Percentiles rank a stretch among this genome's conserved stretches.
phyloP scores from a whole-genome alignment of 192 early-diverging fungal genomes.

The Umbelopsis isabellina region DNA sequence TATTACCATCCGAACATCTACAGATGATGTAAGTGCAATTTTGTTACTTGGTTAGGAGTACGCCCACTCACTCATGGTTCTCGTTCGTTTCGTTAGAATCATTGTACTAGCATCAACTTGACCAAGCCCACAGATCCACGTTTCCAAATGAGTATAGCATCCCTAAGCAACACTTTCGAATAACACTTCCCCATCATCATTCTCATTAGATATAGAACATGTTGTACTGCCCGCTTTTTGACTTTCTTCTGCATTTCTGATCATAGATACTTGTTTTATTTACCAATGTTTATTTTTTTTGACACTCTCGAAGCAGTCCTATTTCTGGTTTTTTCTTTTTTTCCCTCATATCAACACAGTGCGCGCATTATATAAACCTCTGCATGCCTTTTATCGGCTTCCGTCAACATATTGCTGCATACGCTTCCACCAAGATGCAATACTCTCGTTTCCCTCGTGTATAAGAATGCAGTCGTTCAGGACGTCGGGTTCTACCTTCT shows the following conservation, averaged over 20 bases:
- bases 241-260: too few species aligned
- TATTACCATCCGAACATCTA: neutral
- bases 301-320: too few species aligned
- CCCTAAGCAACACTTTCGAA: neutral
- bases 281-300: too few species aligned
- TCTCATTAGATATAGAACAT: too few species aligned
- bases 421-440: slow-evolving; percentile 43
- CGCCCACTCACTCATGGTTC: neutral
- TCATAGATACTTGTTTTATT: too few species aligned
- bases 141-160: slow-evolving; percentile 16
- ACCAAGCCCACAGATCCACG: neutral
- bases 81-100: neutral
- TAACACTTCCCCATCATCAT: neutral
- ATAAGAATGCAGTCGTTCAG: slow-evolving; percentile 44
- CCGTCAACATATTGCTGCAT: slow-evolving; percentile 24
- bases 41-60: neutral
- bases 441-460: slow-evolving; percentile 26
- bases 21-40: neutral
- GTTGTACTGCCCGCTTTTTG: too few species aligned
- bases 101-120: slow-evolving; percentile 1
- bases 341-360: too few species aligned
- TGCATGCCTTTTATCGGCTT: neutral
- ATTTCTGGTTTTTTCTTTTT: too few species aligned
- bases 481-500: slow-evolving; percentile 35
- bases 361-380: too few species aligned